Base-by-base conservation (phyloP, 805 yeast genomes). In the Yarrowia osloensis region DNA sequence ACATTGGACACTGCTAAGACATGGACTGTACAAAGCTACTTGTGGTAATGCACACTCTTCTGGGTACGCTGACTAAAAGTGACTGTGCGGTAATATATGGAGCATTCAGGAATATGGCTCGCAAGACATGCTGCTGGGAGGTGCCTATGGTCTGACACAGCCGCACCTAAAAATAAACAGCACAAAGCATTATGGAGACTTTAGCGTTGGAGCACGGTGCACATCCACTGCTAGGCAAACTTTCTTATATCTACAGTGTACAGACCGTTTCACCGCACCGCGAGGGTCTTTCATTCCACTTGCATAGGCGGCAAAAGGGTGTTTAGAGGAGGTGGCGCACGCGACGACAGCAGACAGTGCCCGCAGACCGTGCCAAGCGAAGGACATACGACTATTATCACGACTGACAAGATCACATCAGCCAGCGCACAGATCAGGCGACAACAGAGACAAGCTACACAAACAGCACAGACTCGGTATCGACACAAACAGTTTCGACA, bases 91-190 rank as follows among this genome's bases (percentile, higher is more conserved):
- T 42, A 37, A 39, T 39, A 9, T 19, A n/a, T 39, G 22, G 35
- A 31, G 35, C 6, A 31, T 8, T 11, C n/a, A 31, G 35, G 35
- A 31, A 11, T 31, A 31, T 31, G 35, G 35, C 35, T 31, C 35
- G 3, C 13, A 3, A 13, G 13, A 31, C 35, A 11, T 13, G 19
- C 39, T 15, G 39, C 39, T 35, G 39, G 7, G 39, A 35, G n/a
- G 39, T 35, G 19, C 19, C 50, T 19, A 29, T 47, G 54, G 42
- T 33, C 37, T 39, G 63, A 55, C 47, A 57, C 63, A 57, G 63
- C 63, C 63, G 63, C 63, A 57, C 63, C 63, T 57, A 57, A 39
- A 57, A 57, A 57, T 57, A 57, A 54, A 22, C 40, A n/a, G 62
- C 37, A 28, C 63, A 35, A 57, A 57, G 49, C 33, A 39, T 40